Conservation (phyloP, 2,329 filamentous ascomycete genomes). For the Pseudogymnoascus sp. region DNA sequence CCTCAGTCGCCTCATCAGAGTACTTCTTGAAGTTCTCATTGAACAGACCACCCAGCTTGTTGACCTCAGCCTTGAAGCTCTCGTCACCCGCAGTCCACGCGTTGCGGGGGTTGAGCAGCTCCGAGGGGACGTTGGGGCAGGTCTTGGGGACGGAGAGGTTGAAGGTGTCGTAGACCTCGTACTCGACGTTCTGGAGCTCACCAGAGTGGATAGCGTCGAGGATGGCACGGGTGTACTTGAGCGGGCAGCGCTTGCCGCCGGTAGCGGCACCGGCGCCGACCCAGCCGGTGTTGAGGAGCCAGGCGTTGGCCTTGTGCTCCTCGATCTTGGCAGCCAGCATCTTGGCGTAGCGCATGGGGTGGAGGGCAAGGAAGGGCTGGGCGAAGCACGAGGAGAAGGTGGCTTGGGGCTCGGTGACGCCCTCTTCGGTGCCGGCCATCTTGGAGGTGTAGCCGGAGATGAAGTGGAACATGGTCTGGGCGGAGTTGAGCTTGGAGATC, state of each 20-base stretch:
- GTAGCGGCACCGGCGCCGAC: constrained; percentile 84
- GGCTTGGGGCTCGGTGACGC: constrained; percentile 91
- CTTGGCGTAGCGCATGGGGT: constrained; percentile 97
- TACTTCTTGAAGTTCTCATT: constrained; percentile 98
- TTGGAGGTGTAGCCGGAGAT: constrained; percentile 99
- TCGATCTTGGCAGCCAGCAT: constrained; percentile 99
- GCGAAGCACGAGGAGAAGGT: constrained; percentile 99
- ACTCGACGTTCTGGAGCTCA: constrained; percentile 85
- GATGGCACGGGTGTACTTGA: constrained; percentile 98
- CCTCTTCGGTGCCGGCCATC: constrained; percentile 98
- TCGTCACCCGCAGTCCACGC: constrained; percentile 78
- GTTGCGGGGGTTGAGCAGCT: constrained; percentile 89
- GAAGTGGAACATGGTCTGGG: constrained; percentile 99
- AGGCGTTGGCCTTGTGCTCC: constrained; percentile 88
- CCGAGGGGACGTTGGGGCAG: constrained; percentile 79
- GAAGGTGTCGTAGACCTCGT: constrained; percentile 93
- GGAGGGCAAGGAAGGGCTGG: constrained; percentile 95
- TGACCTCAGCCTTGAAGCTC: constrained; percentile 79
- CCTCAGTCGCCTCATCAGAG: constrained; percentile 69
- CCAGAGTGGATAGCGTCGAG: constrained; percentile 97
- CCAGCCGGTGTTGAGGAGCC: constrained; percentile 98
- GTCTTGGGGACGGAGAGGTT: constrained; percentile 91
- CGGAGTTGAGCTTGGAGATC: constrained; percentile 89
- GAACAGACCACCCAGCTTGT: constrained; percentile 84
- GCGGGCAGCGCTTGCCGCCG: constrained; percentile 90